Evolutionary conservation across 2,329 filamentous ascomycete genomes (phyloP).

Genomic region (Fusarium nanum): DNA sequence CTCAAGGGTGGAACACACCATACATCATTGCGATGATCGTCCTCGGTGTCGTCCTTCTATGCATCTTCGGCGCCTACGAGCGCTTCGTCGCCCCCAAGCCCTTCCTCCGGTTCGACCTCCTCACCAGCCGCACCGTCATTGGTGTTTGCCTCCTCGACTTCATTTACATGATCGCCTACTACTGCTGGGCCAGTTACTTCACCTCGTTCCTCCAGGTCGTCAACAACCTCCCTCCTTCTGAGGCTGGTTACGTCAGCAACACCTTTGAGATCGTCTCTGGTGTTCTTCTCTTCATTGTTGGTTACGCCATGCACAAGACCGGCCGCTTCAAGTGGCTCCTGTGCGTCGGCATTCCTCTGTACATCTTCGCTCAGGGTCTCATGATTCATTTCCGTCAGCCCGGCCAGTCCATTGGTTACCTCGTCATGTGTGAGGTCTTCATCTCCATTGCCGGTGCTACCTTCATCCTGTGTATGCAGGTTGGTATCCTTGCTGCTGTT

Average conservation of each 20-base stretch:
- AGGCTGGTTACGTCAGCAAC: constrained; percentile 61
- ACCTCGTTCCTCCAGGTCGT: constrained; percentile 65
- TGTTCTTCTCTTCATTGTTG: constrained; percentile 60
- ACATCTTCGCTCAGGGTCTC: constrained; percentile 63
- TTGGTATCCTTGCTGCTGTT: constrained; percentile 47
- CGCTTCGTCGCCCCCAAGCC: constrained; percentile 63
- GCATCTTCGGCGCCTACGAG: constrained; percentile 67
- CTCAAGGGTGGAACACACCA: constrained; percentile 60
- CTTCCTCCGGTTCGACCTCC: constrained; percentile 65
- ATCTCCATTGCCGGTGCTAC: constrained; percentile 64
- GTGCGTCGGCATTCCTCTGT: constrained; percentile 62
- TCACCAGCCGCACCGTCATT: constrained; percentile 61
- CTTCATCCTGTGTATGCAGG: constrained; percentile 54
- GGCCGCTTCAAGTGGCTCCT: constrained; percentile 65
- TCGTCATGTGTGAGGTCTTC: constrained; percentile 64
- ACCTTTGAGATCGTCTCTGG: constrained; percentile 62
- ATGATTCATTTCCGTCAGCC: constrained; percentile 43
- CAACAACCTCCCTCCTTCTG: constrained; percentile 58
- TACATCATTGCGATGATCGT: constrained; percentile 67
- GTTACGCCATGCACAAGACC: constrained; percentile 59
- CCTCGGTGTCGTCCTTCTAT: constrained; percentile 65
- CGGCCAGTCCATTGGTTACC: constrained; percentile 50
- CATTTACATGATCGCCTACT: constrained; percentile 58
- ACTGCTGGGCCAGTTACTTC: constrained; percentile 61
- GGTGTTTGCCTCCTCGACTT: constrained; percentile 58